Conservation (phyloP, 805 yeast species). For the Starmerella etchellsii region DNA sequence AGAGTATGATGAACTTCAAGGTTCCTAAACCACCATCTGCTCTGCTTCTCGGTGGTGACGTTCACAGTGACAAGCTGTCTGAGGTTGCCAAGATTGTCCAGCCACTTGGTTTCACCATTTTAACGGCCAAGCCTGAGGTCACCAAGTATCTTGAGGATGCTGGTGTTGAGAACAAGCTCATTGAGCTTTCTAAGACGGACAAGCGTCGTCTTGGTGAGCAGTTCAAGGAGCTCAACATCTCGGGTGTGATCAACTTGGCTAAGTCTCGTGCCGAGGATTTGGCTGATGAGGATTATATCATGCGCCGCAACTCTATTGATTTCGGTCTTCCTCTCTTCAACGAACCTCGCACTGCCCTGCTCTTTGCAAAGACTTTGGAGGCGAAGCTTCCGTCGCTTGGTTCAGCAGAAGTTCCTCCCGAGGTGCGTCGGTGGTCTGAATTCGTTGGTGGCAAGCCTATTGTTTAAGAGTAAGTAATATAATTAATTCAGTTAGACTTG, state of each 20-base stretch:
- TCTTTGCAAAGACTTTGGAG: conserved; percentile 74
- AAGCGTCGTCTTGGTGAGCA: conserved; percentile 88
- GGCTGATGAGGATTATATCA: conserved; percentile 81
- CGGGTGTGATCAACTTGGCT: conserved; percentile 86
- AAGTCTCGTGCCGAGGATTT: conserved; percentile 74
- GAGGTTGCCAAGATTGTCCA: conserved; percentile 57
- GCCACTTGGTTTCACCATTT: conserved; percentile 68
- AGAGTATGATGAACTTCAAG: conserved; percentile 93
- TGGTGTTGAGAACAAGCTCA: conserved; percentile 41
- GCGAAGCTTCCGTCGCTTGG: conserved; percentile 50
- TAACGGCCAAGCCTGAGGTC: conserved; percentile 61
- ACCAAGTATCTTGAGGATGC: conserved; percentile 47
- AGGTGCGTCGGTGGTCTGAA: conserved; percentile 94
- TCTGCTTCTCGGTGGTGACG: conserved; percentile 87
- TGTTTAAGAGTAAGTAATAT: conserved; percentile 6
- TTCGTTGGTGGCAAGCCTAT: conserved; percentile 90
- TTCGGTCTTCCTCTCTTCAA: conserved; percentile 92
- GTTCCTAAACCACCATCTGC: conserved; percentile 87
- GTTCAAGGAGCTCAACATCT: conserved; percentile 73
- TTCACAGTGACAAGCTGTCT: conserved; percentile 56
- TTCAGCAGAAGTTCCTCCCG: conserved; percentile 52
- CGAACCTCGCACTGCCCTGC: conserved; percentile 83
- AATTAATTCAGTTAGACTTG: neutral
- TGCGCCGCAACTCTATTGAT: conserved; percentile 99
- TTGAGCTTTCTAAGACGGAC: conserved; percentile 86